phyloP scores from a whole-genome alignment of 345 rosid species.

The Citrus unshiu region DNA sequence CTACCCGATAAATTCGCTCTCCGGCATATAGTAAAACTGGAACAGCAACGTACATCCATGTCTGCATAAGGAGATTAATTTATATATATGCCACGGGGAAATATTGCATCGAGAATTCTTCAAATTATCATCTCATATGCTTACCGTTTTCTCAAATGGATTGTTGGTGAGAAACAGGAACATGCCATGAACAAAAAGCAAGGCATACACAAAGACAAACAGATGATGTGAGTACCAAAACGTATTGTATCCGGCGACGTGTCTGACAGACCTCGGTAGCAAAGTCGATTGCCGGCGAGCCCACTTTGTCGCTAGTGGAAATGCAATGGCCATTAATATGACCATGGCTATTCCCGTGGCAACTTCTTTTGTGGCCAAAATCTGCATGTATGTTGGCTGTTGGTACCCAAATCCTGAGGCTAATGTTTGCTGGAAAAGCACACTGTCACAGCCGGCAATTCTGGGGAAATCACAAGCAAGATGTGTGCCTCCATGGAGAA shows the following conservation, averaged over 20 bases:
- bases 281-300: conserved; percentile 37
- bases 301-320: conserved; percentile 55
- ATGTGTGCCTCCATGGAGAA: conserved; percentile 58
- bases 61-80: conserved; percentile 23
- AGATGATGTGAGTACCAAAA: conserved; percentile 69
- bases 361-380: conserved; percentile 46
- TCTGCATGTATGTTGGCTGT: conserved; percentile 44
- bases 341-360: conserved; percentile 55
- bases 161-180: conserved; percentile 51
- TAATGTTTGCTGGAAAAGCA: conserved; percentile 36
- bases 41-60: conserved; percentile 56
- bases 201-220: conserved; percentile 41
- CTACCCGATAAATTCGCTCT: conserved; percentile 40
- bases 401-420: conserved; percentile 42
- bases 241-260: conserved; percentile 45
- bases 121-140: not conserved
- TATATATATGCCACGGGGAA: not conserved
- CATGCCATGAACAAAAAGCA: conserved; percentile 57
- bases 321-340: conserved; percentile 45
- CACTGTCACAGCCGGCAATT: conserved; percentile 31
- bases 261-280: conserved; percentile 42
- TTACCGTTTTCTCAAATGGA: conserved; percentile 42
- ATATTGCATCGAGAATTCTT: not conserved
- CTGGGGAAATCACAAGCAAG: conserved; percentile 60
- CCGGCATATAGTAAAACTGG: conserved; percentile 49